Evolutionary conservation across 208 protist genomes (phyloP).

Genomic region (Crithidia acanthocephali): DNA sequence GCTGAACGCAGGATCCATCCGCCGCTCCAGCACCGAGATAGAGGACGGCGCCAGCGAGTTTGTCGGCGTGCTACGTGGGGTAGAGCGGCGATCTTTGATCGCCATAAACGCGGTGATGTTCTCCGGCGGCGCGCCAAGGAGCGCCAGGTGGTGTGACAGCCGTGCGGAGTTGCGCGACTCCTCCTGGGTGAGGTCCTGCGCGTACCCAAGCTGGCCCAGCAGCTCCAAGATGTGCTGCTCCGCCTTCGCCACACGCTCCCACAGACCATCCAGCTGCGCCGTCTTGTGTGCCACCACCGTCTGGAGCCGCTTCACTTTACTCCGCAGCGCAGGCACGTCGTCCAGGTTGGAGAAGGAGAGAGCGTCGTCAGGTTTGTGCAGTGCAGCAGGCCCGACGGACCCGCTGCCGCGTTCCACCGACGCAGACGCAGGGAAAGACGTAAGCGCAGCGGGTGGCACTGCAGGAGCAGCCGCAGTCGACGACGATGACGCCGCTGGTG

Average conservation of each 20-base stretch:
- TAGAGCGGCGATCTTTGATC: conserved; percentile 8
- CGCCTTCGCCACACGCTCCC: conserved; percentile 25
- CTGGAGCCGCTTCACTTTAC: conserved; percentile 19
- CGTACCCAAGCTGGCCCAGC: conserved; percentile 6
- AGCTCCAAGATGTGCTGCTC: conserved; percentile 21
- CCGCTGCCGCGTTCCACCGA: neutral
- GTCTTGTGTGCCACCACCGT: conserved; percentile 10
- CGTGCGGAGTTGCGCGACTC: conserved; percentile 22
- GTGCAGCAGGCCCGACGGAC: neutral
- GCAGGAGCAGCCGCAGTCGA: no score
- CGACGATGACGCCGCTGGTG: no score
- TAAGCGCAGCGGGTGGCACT: neutral
- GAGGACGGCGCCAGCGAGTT: neutral
- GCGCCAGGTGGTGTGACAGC: conserved; percentile 24
- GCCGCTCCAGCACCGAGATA: neutral
- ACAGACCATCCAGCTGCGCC: conserved; percentile 24
- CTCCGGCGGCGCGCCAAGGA: conserved; percentile 4
- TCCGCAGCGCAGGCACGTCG: conserved; percentile 3
- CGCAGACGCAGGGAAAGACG: neutral
- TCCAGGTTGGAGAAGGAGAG: neutral
- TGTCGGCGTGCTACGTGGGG: neutral
- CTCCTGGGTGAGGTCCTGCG: conserved; percentile 22
- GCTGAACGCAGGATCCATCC: neutral
- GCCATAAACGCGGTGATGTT: conserved; percentile 17
- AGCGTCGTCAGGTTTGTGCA: neutral